A percentile compares a stretch with the other conserved stretches of the same genome.
Evolutionary conservation across 345 rosid genomes (phyloP).

Genomic region (Camelina laxa): DNA sequence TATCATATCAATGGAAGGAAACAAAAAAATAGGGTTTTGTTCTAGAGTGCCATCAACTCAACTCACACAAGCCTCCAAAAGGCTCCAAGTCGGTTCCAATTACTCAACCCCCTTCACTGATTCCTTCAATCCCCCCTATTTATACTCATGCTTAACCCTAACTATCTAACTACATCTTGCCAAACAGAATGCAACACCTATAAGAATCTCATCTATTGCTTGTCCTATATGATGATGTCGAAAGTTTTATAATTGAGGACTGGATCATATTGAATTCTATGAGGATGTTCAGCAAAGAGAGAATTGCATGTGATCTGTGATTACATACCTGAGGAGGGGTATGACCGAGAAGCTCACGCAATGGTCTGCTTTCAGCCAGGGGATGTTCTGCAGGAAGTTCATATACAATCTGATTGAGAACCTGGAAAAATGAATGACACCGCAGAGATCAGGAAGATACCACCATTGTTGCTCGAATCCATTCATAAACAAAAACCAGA

Average conservation of each 20-base stretch:
- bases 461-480: not conserved
- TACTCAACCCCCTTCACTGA: not conserved
- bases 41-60: conserved; percentile 17
- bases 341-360: conserved; percentile 89
- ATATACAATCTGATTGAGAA: conserved; percentile 88
- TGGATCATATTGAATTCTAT: not conserved
- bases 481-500: not conserved
- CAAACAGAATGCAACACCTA: conserved; percentile 6
- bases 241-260: not conserved
- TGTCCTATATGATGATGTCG: not conserved
- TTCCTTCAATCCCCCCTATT: not conserved
- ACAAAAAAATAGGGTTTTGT: not conserved
- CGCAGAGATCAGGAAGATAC: not conserved
- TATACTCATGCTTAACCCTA: not conserved
- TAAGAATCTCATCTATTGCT: not conserved
- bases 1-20: not conserved
- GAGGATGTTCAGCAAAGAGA: conserved; percentile 8
- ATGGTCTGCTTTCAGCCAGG: conserved; percentile 82
- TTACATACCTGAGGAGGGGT: conserved; percentile 79
- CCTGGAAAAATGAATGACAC: conserved; percentile 48
- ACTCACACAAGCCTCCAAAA: conserved; percentile 8
- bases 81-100: not conserved
- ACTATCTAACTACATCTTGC: not conserved
- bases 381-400: conserved; percentile 96
- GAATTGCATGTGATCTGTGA: not conserved